These are phyloP conservation scores for Aureobasidium subglaciale DNA, from an alignment of 2,329 filamentous ascomycete species.

Conservation along the genomic window DNA sequence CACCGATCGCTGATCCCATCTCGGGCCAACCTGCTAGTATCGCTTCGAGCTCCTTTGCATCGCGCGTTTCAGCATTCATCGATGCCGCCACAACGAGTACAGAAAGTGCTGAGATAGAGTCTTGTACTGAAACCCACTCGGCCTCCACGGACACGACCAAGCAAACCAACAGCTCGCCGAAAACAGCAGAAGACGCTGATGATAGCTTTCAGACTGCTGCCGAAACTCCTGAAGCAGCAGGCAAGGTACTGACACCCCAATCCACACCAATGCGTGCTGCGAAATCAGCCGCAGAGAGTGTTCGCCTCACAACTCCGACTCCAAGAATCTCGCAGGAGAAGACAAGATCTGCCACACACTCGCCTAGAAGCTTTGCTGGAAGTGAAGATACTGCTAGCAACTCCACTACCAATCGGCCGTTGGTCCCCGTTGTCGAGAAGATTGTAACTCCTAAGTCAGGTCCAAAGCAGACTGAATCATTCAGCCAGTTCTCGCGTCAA, in stretches of 20 bases:
- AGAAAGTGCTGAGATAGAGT: no score
- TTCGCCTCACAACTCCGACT: no score
- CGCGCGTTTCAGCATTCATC: no score
- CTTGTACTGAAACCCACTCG: no score
- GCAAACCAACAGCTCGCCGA: not conserved
- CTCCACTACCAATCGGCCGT: not conserved
- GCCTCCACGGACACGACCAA: no score
- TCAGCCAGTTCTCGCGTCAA: constrained; percentile 24
- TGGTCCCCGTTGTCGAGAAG: not conserved
- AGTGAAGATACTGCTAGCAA: not conserved
- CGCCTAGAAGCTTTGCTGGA: not conserved
- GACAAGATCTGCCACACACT: not conserved
- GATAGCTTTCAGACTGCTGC: constrained; percentile 29
- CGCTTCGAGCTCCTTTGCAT: no score
- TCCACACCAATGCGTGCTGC: no score
- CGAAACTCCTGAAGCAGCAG: constrained; percentile 19
- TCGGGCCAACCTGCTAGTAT: no score
- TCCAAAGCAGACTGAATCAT: constrained; percentile 30
- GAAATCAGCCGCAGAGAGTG: no score
- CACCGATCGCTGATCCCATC: no score
- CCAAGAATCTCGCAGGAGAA: constrained; percentile 1
- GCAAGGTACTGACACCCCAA: not conserved
- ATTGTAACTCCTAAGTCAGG: constrained; percentile 23
- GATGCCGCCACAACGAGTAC: no score
- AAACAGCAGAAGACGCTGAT: constrained; percentile 20